Conservation (phyloP, 768 basidiomycete genomes). For the Cyathus striatus region DNA sequence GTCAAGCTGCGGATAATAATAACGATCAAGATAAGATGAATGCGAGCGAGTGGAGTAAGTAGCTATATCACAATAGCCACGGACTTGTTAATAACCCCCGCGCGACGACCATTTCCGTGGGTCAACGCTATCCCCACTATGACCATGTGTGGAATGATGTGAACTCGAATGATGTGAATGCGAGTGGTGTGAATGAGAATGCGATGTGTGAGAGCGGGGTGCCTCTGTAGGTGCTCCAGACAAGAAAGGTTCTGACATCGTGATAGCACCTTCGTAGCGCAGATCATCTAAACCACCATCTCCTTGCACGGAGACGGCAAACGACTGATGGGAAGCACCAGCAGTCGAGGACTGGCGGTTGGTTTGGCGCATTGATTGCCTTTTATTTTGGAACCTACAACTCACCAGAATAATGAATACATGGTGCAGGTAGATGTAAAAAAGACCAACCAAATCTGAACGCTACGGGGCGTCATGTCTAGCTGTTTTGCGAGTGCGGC, state of each 20-base stretch:
- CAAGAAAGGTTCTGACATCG: slow-evolving; percentile 29
- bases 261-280: slow-evolving; percentile 29
- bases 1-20: slow-evolving; percentile 30
- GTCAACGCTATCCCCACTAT: slow-evolving; percentile 36
- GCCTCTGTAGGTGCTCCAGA: slow-evolving; percentile 35
- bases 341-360: slow-evolving; percentile 56
- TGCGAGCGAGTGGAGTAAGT: slow-evolving; percentile 38
- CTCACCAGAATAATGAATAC: slow-evolving; percentile 14
- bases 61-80: slow-evolving; percentile 17
- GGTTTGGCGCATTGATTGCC: slow-evolving; percentile 78
- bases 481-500: slow-evolving; percentile 67
- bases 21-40: slow-evolving; percentile 28
- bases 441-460: slow-evolving; percentile 70
- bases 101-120: slow-evolving; percentile 44
- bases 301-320: slow-evolving; percentile 34
- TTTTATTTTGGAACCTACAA: slow-evolving; percentile 84
- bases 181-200: slow-evolving; percentile 20
- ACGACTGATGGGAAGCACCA: slow-evolving; percentile 44
- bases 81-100: slow-evolving; percentile 38
- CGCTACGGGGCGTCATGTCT: slow-evolving; percentile 81
- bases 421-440: slow-evolving; percentile 12
- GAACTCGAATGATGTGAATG: too few relatives aligned
- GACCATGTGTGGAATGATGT: slow-evolving; percentile 37
- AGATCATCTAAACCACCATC: slow-evolving; percentile 34
- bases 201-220: slow-evolving; percentile 23